Evolutionary conservation across 1,139 yeast species (phyloP).

Genomic region (Blastobotrys malaysiensis): DNA sequence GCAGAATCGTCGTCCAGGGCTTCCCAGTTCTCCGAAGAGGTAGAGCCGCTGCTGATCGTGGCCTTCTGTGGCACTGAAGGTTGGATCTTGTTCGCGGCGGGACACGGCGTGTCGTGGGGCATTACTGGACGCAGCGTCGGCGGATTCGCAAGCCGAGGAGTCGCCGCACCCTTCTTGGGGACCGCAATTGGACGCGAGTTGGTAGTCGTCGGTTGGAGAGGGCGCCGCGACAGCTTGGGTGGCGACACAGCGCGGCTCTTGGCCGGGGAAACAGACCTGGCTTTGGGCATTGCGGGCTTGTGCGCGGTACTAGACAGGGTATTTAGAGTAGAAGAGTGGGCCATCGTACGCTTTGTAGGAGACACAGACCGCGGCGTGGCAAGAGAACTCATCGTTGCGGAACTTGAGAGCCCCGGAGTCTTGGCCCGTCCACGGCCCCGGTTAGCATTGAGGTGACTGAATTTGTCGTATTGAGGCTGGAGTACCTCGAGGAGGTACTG

Average conservation of each 20-base stretch:
- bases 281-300: not conserved
- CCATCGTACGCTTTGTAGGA: not conserved
- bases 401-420: constrained; percentile 3
- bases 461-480: not conserved
- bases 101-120: not conserved
- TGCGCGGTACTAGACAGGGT: not conserved
- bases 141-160: not conserved
- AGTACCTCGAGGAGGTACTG: not conserved
- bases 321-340: not conserved
- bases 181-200: not conserved
- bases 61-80: not conserved
- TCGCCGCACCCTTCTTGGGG: not conserved
- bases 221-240: not conserved
- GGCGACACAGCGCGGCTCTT: constrained; percentile 4
- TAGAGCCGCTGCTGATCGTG: constrained; percentile 5
- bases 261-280: not conserved
- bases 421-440: not conserved
- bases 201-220: not conserved
- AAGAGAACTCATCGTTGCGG: not conserved
- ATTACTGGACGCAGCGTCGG: not conserved
- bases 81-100: not conserved
- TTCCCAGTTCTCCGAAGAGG: constrained; percentile 23
- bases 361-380: constrained; percentile 4
- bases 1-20: constrained; percentile 21
- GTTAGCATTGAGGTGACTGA: not conserved